Evolutionary conservation across 2,329 filamentous ascomycete species (phyloP), one percentile per base, ranked within the genome.

Genomic region (Mycosphaerella sp.): DNA sequence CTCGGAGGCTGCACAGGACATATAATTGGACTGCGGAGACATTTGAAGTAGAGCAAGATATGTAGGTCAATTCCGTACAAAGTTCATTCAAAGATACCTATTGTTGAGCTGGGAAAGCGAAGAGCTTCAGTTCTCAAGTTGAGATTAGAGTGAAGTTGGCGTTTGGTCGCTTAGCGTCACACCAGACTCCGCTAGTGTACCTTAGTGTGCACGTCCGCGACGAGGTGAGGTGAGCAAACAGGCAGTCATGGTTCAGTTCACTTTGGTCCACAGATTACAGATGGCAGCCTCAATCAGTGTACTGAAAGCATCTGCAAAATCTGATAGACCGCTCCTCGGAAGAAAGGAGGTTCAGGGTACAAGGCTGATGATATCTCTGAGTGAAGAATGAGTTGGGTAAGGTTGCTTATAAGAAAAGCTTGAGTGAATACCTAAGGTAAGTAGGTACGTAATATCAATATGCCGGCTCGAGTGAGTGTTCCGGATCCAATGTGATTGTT

Each of bases 21-120:
- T 66, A 41, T 53, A 71, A 35, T 68, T 69, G 1, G 51, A 62
- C 8, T 72, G 71, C 45, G 69, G 71, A 51, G 69, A 72, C 54
- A 70, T 72, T 5, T 71, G 63, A 44, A 50, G 63, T 32, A 55
- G 58, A 18, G 64, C 68, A 71, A 48, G 41, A 62, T 52, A 8
- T 25, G 3, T 25, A 5, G 18, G n/a, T n/a, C n/a, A n/a, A n/a
- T n/a, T n/a, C n/a, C n/a, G n/a, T n/a, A n/a, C n/a, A n/a, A n/a
- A n/a, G n/a, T n/a, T n/a, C n/a, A n/a, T n/a, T n/a, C n/a, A n/a
- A n/a, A n/a, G n/a, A n/a, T n/a, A n/a, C n/a, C n/a, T n/a, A n/a
- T n/a, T n/a, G n/a, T n/a, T n/a, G n/a, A n/a, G n/a, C n/a, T n/a
- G n/a, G n/a, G n/a, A n/a, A n/a, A n/a, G n/a, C n/a, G n/a, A n/a